A percentile compares a stretch with the other conserved stretches of the same genome.
Conservation (phyloP, 345 rosid genomes). For the Pseudoturritis turrita region DNA sequence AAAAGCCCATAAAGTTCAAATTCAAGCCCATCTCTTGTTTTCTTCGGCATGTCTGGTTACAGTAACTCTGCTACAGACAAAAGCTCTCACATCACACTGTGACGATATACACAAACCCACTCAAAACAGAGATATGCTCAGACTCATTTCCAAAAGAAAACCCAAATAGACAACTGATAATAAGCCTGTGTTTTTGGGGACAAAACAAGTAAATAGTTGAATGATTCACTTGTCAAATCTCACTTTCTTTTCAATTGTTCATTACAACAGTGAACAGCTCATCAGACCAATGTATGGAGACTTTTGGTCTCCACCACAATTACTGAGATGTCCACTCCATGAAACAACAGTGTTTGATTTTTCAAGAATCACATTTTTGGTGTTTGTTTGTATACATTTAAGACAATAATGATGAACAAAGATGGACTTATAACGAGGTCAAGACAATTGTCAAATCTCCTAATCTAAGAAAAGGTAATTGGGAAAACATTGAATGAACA, state of each 20-base stretch:
- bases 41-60: background rate
- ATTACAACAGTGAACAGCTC: background rate
- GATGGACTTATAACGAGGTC: no score
- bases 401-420: background rate
- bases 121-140: slow-evolving; percentile 24
- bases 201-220: slow-evolving; percentile 12
- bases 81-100: slow-evolving; percentile 22
- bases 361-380: background rate
- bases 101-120: slow-evolving; percentile 14
- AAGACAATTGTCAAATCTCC: slow-evolving; percentile 4
- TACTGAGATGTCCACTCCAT: slow-evolving; percentile 11
- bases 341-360: slow-evolving; percentile 12
- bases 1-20: slow-evolving; percentile 4
- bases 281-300: slow-evolving; percentile 4
- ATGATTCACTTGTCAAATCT: slow-evolving; percentile 33
- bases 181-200: background rate
- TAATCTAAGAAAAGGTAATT: background rate
- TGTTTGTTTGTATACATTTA: background rate
- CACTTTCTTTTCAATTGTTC: slow-evolving; percentile 30
- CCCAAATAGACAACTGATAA: background rate
- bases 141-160: slow-evolving; percentile 13
- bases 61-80: background rate
- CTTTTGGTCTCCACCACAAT: slow-evolving; percentile 27
- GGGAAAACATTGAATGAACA: background rate
- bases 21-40: background rate